Conservation (phyloP, 2,329 filamentous ascomycete species). For the Fusarium verticillioides region DNA sequence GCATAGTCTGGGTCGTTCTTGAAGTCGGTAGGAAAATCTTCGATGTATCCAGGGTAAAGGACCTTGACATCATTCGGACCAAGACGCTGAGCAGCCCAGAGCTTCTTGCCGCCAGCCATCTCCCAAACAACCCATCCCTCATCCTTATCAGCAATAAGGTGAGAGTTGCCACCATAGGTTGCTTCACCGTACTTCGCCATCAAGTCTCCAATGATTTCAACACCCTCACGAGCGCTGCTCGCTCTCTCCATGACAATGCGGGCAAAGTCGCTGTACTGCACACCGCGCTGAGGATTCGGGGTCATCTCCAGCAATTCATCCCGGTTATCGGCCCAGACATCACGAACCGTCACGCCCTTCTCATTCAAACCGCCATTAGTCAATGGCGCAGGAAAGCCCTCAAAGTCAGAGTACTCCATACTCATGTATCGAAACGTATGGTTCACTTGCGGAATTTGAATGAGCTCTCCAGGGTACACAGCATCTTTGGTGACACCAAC, state of each 20-base stretch:
- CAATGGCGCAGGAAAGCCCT: conserved; percentile 36
- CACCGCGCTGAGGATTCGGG: conserved; percentile 31
- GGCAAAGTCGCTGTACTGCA: conserved; percentile 41
- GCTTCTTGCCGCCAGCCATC: conserved; percentile 38
- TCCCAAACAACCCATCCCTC: conserved; percentile 43
- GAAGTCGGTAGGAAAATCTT: conserved; percentile 37
- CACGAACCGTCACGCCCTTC: conserved; percentile 37
- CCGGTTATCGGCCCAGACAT: conserved; percentile 41
- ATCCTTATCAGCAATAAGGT: conserved; percentile 40
- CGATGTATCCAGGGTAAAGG: conserved; percentile 37
- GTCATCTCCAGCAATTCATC: conserved; percentile 41
- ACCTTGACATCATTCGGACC: conserved; percentile 39
- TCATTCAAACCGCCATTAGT: conserved; percentile 40
- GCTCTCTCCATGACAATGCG: conserved; percentile 42
- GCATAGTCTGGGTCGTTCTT: conserved; percentile 15
- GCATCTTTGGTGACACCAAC: conserved; percentile 40
- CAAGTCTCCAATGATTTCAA: conserved; percentile 32
- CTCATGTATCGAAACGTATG: conserved; percentile 40
- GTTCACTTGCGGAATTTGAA: conserved; percentile 37
- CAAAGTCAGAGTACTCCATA: conserved; percentile 43
- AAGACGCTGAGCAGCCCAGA: conserved; percentile 41
- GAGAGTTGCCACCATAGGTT: conserved; percentile 39
- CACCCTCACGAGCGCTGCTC: conserved; percentile 31
- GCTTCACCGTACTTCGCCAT: conserved; percentile 37
- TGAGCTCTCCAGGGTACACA: conserved; percentile 34